Conservation (phyloP, 176 grass and related monocot genomes). For the Pharus latifolius region DNA sequence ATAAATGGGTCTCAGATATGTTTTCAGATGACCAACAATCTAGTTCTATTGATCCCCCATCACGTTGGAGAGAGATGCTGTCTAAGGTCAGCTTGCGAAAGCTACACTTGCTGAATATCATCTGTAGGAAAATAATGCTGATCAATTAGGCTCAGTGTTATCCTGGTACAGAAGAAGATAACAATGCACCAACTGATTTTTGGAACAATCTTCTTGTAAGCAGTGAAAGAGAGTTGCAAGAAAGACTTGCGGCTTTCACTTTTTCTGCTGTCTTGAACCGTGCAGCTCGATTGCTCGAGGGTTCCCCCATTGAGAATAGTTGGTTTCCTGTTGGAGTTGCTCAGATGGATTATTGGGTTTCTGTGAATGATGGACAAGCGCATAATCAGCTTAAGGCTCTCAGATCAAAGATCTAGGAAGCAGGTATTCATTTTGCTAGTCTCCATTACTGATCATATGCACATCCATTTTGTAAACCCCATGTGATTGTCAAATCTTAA, state of each 20-base stretch:
- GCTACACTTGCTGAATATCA: slow-evolving; percentile 67
- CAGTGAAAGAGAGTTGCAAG: slow-evolving; percentile 55
- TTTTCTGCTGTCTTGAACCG: slow-evolving; percentile 39
- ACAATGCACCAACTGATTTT: slow-evolving; percentile 17
- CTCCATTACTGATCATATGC: no score
- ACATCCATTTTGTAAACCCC: no score
- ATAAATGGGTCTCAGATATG: slow-evolving; percentile 50
- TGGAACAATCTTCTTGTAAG: slow-evolving; percentile 55
- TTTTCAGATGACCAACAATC: slow-evolving; percentile 13
- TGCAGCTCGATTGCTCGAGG: neutral
- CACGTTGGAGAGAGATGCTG: slow-evolving; percentile 17
- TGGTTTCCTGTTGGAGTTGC: slow-evolving; percentile 52
- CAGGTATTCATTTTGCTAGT: slow-evolving; percentile 45
- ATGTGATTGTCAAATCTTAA: no score
- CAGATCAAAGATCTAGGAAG: slow-evolving; percentile 35
- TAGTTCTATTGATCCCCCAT: slow-evolving; percentile 29
- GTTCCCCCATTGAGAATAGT: neutral
- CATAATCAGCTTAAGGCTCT: slow-evolving; percentile 36
- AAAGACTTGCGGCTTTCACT: slow-evolving; percentile 58
- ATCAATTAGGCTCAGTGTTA: neutral
- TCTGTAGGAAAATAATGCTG: slow-evolving; percentile 62
- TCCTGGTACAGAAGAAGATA: neutral
- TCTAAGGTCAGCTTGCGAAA: slow-evolving; percentile 38
- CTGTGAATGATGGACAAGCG: slow-evolving; percentile 19
- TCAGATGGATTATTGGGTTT: slow-evolving; percentile 68